Evolutionary conservation across 345 rosid genomes (phyloP), one percentile per base, ranked within the genome.

Genomic region (Leavenworthia alabamica): DNA sequence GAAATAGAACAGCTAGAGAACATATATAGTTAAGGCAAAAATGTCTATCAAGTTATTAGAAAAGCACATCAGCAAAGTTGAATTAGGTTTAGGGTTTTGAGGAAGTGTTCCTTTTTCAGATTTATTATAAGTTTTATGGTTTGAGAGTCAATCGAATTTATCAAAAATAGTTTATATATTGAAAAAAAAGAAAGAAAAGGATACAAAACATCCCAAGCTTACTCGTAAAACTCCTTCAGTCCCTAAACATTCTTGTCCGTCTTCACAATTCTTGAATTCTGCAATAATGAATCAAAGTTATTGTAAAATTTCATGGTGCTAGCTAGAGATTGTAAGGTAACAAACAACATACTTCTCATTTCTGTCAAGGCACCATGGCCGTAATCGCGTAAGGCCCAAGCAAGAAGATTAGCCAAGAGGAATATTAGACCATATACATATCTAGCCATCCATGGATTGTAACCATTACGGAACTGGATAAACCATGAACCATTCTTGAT

Each of bases 361-460:
- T 84, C 95, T 3, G 79, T 67, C 66, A 78, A 76, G 67, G 87
- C 83, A 45, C 78, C 78, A 0, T 43, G 80, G 54, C 96, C 84
- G 47, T 88, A 91, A 78, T 91, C 95, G 56, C 98, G 80, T 12
- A 84, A 81, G 20, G 75, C 81, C 98, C 98, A 91, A 40, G 98
- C 93, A 8, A 88, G 75, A 9, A 91, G 76, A 68, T 91, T 91
- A 0, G 90, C 83, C 10, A 68, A 71, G 6, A 91, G 83, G 73
- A 91, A 91, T 27, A 91, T 79, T 64, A 91, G 73, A 10, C 81
- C 96, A 42, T 88, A 86, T 9, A 78, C 82, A 62, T 86, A 91
- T 82, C 98, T 78, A 20, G 96, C 96, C 89, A 88, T 88, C 98
- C 98, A 86, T 14, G 98, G 96, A 74, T 91, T 91, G 39, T 66